Evolutionary conservation across 2,329 filamentous ascomycete species (phyloP), one percentile per base, ranked within the genome.

Genomic region (Cladosporium austrohemisphaericum): DNA sequence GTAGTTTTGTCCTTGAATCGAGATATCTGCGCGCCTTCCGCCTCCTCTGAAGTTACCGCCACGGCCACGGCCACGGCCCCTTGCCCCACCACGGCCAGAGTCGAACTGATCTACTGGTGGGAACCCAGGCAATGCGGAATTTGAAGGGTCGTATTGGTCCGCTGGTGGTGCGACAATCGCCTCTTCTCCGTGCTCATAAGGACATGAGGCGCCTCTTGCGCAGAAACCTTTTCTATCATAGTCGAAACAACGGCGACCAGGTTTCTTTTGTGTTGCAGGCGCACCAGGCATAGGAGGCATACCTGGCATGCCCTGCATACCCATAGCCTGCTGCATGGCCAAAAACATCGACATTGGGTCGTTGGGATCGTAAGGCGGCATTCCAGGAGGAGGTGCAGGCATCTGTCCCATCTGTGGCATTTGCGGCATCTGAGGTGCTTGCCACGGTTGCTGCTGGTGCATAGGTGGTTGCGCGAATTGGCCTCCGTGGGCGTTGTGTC

Each of bases 221-320:
- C 87, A 91, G 59, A 79, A 88, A 0, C 87, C 87, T 57, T 86
- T 86, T 1, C 71, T 79, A 51, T 88, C 84, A 58, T 86, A 89
- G 64, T 88, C 83, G 50, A 78, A 75, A 61, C 86, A 91, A 51
- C 80, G 74, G 50, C 74, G 44, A 18, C 49, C 28, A 29, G 32
- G 32, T 16, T 52, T 45, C 46, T 50, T 40, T 23, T 49, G 41
- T 43, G 51, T 19, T 20, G 44, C 23, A 10, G 33, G 13, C 49
- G 9, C 43, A 50, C 32, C 31, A 52, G 54, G 45, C 54, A 56
- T 52, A 23, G 51, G 35, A 19, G 74, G 69, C 65, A 76, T 69
- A 2, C 71, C 68, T 18, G 75, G 69, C 56, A 65, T 54, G 41
- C 76, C 69, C 59, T 57, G 68, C 55, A 65, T 72, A 58, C 50